A percentile compares a stretch with the other conserved stretches of the same genome.
Evolutionary conservation across 2,329 filamentous ascomycete genomes (phyloP).

Genomic region (Epichloe sibirici): DNA sequence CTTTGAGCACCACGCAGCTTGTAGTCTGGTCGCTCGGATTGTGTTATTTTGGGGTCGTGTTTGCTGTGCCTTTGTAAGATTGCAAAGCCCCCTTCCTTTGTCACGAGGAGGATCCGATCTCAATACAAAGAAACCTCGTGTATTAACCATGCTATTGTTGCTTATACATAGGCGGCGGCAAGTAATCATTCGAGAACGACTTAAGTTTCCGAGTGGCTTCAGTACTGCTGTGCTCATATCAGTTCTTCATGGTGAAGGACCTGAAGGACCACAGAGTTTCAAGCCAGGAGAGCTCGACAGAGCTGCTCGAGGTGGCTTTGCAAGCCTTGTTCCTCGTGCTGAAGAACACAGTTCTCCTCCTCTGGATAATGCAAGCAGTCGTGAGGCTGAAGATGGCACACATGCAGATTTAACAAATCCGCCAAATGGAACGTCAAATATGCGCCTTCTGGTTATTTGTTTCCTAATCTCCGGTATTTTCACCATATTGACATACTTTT

Average conservation of each 20-base stretch:
- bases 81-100: not conserved
- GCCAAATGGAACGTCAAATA: slow-evolving; percentile 31
- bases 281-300: slow-evolving; percentile 23
- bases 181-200: slow-evolving; percentile 82
- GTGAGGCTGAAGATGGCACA: not conserved
- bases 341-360: not conserved
- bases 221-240: slow-evolving; percentile 89
- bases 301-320: slow-evolving; percentile 27
- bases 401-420: not conserved
- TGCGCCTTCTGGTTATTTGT: slow-evolving; percentile 42
- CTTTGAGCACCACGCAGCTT: slow-evolving; percentile 61
- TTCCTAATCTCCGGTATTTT: slow-evolving; percentile 50
- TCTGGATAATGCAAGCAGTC: not conserved
- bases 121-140: too few relatives aligned
- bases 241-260: slow-evolving; percentile 62
- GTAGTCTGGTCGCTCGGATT: slow-evolving; percentile 86
- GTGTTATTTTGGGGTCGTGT: slow-evolving; percentile 93
- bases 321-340: slow-evolving; percentile 27
- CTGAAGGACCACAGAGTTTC: slow-evolving; percentile 22
- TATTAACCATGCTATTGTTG: not conserved
- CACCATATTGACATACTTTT: slow-evolving; percentile 80
- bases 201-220: slow-evolving; percentile 91
- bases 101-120: too few relatives aligned
- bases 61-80: slow-evolving; percentile 70
- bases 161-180: slow-evolving; percentile 52